A percentile compares a stretch with the other conserved stretches of the same genome.
These are phyloP conservation scores for Petunia axillaris DNA, from an alignment of 257 asterid genomes.

Conservation along the genomic window DNA sequence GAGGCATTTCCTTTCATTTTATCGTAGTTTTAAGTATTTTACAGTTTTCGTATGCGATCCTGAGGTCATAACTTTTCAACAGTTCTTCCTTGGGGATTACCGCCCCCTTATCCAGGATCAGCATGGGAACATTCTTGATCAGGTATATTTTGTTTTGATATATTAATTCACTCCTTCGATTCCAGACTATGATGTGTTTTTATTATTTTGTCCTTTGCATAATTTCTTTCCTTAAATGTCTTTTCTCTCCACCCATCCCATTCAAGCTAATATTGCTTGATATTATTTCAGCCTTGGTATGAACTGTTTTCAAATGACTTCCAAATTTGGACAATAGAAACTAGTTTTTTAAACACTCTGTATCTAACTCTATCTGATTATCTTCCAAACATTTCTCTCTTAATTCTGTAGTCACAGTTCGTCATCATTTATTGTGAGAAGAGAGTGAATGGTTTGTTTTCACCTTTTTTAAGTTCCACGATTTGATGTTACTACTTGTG, in stretches of 20 bases:
- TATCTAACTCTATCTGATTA: slow-evolving; percentile 1
- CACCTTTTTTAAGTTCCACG: background rate
- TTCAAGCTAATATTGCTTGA: slow-evolving; percentile 4
- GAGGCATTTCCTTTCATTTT: slow-evolving; percentile 18
- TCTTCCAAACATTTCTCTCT: background rate
- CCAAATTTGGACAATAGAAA: slow-evolving; percentile 7
- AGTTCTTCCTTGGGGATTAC: slow-evolving; percentile 99
- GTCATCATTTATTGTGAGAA: slow-evolving; percentile 5
- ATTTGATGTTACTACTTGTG: background rate
- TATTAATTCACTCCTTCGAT: slow-evolving; percentile 14
- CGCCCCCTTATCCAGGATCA: slow-evolving; percentile 86
- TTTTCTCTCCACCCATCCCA: slow-evolving; percentile 10
- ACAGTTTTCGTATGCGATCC: slow-evolving; percentile 30
- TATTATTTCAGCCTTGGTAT: background rate
- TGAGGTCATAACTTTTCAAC: slow-evolving; percentile 44
- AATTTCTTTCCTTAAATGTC: slow-evolving; percentile 7
- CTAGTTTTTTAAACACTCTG: background rate
- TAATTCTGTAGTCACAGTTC: background rate
- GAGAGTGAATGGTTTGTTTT: background rate
- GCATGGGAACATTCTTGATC: slow-evolving; percentile 86
- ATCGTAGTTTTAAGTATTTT: slow-evolving; percentile 11
- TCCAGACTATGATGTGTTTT: background rate
- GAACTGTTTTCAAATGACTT: slow-evolving; percentile 7
- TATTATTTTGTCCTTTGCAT: background rate
- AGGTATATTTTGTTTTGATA: slow-evolving; percentile 50